These are phyloP conservation scores for Penstemon davidsonii DNA, from an alignment of 257 asterid species.

Conservation along the genomic window DNA sequence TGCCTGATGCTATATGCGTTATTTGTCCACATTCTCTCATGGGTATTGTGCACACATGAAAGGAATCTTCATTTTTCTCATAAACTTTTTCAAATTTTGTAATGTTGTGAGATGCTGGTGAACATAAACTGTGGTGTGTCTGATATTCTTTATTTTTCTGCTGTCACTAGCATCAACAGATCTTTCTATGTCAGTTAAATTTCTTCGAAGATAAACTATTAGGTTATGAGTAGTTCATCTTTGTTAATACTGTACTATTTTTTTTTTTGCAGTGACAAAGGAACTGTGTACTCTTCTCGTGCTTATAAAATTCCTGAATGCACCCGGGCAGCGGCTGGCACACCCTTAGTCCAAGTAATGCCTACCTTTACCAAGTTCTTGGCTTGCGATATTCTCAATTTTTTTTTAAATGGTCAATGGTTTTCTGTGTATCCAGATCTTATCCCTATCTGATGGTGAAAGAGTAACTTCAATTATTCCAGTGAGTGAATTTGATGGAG, in stretches of 20 bases:
- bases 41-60: not conserved
- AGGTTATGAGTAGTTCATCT: slow-evolving; percentile 4
- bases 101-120: slow-evolving; percentile 1
- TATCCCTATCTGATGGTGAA: slow-evolving; percentile 92
- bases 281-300: slow-evolving; percentile 82
- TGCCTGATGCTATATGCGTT: too few relatives aligned
- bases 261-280: slow-evolving; percentile 73
- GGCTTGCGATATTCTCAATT: slow-evolving; percentile 15
- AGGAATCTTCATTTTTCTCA: not conserved
- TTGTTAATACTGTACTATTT: slow-evolving; percentile 7
- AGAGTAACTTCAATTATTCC: slow-evolving; percentile 96
- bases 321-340: slow-evolving; percentile 91
- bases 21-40: too few relatives aligned
- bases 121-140: not conserved
- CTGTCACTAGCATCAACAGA: not conserved
- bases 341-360: slow-evolving; percentile 85
- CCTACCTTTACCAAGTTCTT: slow-evolving; percentile 19
- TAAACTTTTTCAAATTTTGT: not conserved
- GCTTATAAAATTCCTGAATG: slow-evolving; percentile 97
- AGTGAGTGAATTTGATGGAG: slow-evolving; percentile 77
- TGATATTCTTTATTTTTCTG: not conserved
- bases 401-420: slow-evolving; percentile 23
- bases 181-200: slow-evolving; percentile 8
- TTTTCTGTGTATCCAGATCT: slow-evolving; percentile 56
- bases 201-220: not conserved